Evolutionary conservation across 1,139 yeast genomes (phyloP), one percentile per base, ranked within the genome.

Genomic region (Geotrichum restrictum): DNA sequence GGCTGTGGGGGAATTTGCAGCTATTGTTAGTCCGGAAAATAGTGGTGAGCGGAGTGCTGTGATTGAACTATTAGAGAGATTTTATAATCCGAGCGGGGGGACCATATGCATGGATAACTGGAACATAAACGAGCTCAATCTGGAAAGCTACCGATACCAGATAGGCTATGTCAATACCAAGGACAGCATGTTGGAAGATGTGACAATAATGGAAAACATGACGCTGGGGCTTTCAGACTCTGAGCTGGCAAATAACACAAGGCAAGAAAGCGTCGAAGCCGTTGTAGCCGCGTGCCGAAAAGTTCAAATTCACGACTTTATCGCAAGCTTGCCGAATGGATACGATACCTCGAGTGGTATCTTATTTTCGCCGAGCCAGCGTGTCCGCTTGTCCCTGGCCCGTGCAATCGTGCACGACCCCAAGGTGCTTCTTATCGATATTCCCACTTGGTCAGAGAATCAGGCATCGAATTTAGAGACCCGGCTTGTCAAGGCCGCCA

Each of bases 21-120:
- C 97, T 60, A 78, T 91, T 57, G 98, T 91, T 1, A 97, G 98
- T 0, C 94, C 96, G 1, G 87, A 47, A 13, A 16, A 95, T 2
- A 97, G 98, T 5, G 80, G 94, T 62, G 98, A 97, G 38, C 91
- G 91, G 68, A 86, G 95, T 1, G 89, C 97, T 0, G 83, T 93
- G 33, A 84, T 95, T 10, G 86, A 91, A 31, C 72, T 91, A 49
- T 69, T 88, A 49, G 77, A 89, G 59, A 73, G 95, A 52, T 89
- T 88, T 67, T 91, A 91, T 67, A 83, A 85, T 59, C 94, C 96
- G 1, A 63, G 73, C 2, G 62, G 72, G 0, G 98, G 98, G 4
- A 62, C 68, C 42, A 81, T 91, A n/a, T 60, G 74, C 27, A 76
- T 91, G 27, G 95, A 89, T 63, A 86, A 83, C 7, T 77, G 82